Base-by-base conservation (phyloP, 352 stramenopile genomes). In the Pythium brachiatum region DNA sequence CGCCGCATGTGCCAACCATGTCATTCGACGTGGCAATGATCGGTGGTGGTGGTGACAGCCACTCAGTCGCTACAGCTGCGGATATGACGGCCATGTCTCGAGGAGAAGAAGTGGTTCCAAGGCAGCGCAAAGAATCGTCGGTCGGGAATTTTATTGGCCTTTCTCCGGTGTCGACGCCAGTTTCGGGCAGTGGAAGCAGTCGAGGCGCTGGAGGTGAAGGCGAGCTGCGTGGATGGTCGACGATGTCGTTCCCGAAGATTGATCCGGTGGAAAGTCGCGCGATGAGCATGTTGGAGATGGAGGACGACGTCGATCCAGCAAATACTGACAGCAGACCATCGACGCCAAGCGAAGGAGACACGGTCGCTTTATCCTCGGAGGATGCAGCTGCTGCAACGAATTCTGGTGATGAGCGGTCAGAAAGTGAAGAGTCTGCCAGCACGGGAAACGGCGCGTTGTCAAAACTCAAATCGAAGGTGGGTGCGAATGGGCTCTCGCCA, bases 1-100 rank as follows among this genome's bases (percentile, higher is more conserved):
- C 73, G 25, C 79, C 83, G 11, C 76, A 83, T 16, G 57, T 90
- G 2, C 77, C 77, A 0, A 70, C 58, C 0, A 78, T 89, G 26
- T 47, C 77, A n/a, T 57, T 70, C 2, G 74, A 79, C 29, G 15
- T 80, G 4, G 53, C 71, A 12, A 64, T 68, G 31, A 36, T 67
- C 16, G 59, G 64, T n/a, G 57, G 63, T 0, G 29, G 41, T 0
- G 26, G 41, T 21, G 43, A 43, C 7, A 44, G n/a, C 12, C 13
- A 34, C 3, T 48, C 46, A 36, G 9, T 13, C 0, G 2, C 21
- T 3, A 11, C 29, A 3, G 15, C 25, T 26, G 29, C 48, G 13
- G 20, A 21, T 8, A 7, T 15, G 9, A 31, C 11, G 1, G 7
- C 11, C 9, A n/a, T 31, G 11, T 23, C 21, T 36, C 43, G 56